Evolutionary conservation across 768 basidiomycete species (phyloP).

Genomic region (Collybia sordida): DNA sequence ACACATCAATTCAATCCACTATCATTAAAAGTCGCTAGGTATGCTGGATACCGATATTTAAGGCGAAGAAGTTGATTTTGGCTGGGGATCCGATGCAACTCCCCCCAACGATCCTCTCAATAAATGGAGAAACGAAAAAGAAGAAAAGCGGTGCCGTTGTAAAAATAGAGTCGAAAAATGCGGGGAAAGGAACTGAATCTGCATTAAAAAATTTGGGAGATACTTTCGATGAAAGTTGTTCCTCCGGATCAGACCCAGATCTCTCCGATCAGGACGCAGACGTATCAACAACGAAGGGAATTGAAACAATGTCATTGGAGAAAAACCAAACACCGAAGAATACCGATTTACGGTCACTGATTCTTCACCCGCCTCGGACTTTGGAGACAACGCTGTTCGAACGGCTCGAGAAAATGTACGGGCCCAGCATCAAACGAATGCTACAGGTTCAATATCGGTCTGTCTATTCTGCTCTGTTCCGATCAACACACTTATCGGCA

Average conservation of each 20-base stretch:
- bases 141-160: conserved; percentile 3
- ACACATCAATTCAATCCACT: too few relatives aligned
- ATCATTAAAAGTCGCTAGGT: conserved; percentile 35
- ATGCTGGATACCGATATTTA: conserved; percentile 96
- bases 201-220: background rate
- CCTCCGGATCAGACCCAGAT: conserved; percentile 1
- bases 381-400: conserved; percentile 92
- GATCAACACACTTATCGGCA: background rate
- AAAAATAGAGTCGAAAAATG: background rate
- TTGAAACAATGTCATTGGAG: background rate
- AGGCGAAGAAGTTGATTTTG: conserved; percentile 84
- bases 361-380: conserved; percentile 61
- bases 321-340: background rate
- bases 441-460: conserved; percentile 88
- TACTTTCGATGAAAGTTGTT: background rate
- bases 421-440: conserved; percentile 79
- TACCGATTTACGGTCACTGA: conserved; percentile 14
- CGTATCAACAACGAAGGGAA: background rate
- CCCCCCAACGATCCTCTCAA: conserved; percentile 86
- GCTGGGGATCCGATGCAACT: conserved; percentile 97
- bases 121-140: conserved; percentile 38
- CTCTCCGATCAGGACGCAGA: background rate
- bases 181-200: background rate
- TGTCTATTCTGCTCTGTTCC: conserved; percentile 14
- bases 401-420: conserved; percentile 87